phyloP scores from a whole-genome alignment of 1,139 yeast genomes.

The Yamadazyma atmosphaerica region DNA sequence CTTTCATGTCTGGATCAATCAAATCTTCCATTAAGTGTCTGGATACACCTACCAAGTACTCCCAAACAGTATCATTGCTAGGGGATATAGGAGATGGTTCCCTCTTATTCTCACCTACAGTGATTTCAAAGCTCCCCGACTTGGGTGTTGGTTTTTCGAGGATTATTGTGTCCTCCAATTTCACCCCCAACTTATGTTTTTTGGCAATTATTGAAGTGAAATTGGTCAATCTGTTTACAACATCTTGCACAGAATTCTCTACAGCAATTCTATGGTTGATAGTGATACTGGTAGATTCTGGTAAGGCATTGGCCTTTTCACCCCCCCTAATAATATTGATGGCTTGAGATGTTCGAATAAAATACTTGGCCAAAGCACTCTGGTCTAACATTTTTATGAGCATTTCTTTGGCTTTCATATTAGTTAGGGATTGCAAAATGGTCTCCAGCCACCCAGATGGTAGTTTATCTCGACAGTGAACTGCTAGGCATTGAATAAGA shows the following conservation, averaged over 20 bases:
- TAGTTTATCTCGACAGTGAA: slow-evolving; percentile 24
- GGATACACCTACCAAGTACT: slow-evolving; percentile 52
- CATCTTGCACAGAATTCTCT: slow-evolving; percentile 25
- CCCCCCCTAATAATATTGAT: slow-evolving; percentile 36
- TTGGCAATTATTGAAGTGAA: slow-evolving; percentile 30
- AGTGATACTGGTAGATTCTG: slow-evolving; percentile 28
- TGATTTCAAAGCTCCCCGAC: background rate
- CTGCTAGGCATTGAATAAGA: slow-evolving; percentile 42
- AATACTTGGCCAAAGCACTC: slow-evolving; percentile 27
- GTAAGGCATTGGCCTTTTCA: slow-evolving; percentile 37
- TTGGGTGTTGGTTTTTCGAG: slow-evolving; percentile 29
- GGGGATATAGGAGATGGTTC: slow-evolving; percentile 63
- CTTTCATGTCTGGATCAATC: slow-evolving; percentile 13
- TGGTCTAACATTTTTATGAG: slow-evolving; percentile 21
- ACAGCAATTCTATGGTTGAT: slow-evolving; percentile 36
- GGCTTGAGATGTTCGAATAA: slow-evolving; percentile 24
- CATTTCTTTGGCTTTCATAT: slow-evolving; percentile 25
- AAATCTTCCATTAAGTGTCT: slow-evolving; percentile 54
- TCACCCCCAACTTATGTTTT: slow-evolving; percentile 14
- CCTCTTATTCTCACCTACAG: background rate
- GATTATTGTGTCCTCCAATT: slow-evolving; percentile 24
- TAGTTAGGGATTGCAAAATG: slow-evolving; percentile 27
- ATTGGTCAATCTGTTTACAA: slow-evolving; percentile 20
- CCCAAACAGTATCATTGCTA: slow-evolving; percentile 47
- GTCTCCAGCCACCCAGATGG: slow-evolving; percentile 15